Conservation (phyloP, 495 filamentous ascomycete genomes). For the Chaetomidium leptoderma region DNA sequence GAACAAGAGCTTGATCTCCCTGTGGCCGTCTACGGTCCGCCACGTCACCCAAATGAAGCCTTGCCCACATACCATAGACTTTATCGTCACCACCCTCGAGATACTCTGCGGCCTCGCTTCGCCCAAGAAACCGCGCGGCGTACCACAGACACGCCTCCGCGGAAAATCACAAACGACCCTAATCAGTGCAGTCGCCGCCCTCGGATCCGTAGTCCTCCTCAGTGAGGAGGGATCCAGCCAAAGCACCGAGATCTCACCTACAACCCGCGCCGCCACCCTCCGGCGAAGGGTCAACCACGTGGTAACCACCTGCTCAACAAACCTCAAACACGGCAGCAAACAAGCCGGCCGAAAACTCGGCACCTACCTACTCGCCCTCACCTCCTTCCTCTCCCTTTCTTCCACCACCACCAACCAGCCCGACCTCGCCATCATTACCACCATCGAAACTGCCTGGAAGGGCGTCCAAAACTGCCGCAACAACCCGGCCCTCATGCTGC, state of each 20-base stretch:
- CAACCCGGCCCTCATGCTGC: constrained; percentile 13
- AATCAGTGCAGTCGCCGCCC: constrained; percentile 16
- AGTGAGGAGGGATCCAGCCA: constrained; percentile 15
- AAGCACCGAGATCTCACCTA: not conserved
- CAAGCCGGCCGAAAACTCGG: constrained; percentile 17
- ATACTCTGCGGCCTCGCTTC: constrained; percentile 31
- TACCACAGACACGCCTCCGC: constrained; percentile 15
- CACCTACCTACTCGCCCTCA: constrained; percentile 29
- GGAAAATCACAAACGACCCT: constrained; percentile 20
- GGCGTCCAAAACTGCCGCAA: constrained; percentile 3
- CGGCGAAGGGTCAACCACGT: constrained; percentile 23
- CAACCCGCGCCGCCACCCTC: constrained; percentile 8
- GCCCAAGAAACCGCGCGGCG: constrained; percentile 9
- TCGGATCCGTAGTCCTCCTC: constrained; percentile 23
- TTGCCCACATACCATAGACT: constrained; percentile 34
- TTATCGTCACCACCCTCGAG: constrained; percentile 34
- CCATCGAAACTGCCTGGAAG: constrained; percentile 22
- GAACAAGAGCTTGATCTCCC: constrained; percentile 33
- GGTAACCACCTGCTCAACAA: constrained; percentile 12
- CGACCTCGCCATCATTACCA: not conserved
- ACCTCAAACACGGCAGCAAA: constrained; percentile 14
- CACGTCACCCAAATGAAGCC: constrained; percentile 27
- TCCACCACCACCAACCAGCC: not conserved
- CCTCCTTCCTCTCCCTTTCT: constrained; percentile 24
- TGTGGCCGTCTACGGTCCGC: constrained; percentile 37